Evolutionary conservation across 768 basidiomycete genomes (phyloP).

Genomic region (Boletus reticulatus): DNA sequence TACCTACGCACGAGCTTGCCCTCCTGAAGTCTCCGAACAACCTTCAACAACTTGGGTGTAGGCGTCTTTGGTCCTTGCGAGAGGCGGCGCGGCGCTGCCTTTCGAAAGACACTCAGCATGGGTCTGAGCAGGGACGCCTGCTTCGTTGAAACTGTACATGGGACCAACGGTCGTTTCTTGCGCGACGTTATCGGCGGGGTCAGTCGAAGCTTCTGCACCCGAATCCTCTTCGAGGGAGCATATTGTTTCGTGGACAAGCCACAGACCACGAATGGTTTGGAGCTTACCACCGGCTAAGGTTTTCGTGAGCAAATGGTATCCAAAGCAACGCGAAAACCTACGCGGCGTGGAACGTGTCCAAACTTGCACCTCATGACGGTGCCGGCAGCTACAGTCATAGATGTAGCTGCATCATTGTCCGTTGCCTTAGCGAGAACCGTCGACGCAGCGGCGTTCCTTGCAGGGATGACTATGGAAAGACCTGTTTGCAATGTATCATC

Average conservation of each 20-base stretch:
- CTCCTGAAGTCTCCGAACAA: background rate
- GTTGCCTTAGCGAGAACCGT: too few species aligned
- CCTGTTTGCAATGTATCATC: too few species aligned
- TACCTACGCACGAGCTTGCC: background rate
- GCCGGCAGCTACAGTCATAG: too few species aligned
- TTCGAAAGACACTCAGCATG: background rate
- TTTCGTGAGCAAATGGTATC: too few species aligned
- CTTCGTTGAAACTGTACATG: background rate
- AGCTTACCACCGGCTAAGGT: background rate
- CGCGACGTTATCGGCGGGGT: background rate
- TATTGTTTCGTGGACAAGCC: background rate
- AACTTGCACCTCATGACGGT: too few species aligned
- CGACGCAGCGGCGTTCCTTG: too few species aligned
- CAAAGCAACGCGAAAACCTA: too few species aligned
- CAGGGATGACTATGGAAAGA: too few species aligned
- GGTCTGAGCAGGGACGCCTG: background rate
- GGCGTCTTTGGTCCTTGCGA: background rate
- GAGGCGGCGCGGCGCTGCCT: background rate
- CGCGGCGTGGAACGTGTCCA: too few species aligned
- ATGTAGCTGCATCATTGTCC: too few species aligned
- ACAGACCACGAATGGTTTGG: conserved; percentile 3
- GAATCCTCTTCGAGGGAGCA: background rate
- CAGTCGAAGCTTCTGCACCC: background rate
- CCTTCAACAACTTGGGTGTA: background rate
- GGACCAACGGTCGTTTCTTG: background rate